A percentile compares a stretch with the other conserved stretches of the same genome.
Conservation (phyloP, 306 rosid species). For the Citrullus amarus region DNA sequence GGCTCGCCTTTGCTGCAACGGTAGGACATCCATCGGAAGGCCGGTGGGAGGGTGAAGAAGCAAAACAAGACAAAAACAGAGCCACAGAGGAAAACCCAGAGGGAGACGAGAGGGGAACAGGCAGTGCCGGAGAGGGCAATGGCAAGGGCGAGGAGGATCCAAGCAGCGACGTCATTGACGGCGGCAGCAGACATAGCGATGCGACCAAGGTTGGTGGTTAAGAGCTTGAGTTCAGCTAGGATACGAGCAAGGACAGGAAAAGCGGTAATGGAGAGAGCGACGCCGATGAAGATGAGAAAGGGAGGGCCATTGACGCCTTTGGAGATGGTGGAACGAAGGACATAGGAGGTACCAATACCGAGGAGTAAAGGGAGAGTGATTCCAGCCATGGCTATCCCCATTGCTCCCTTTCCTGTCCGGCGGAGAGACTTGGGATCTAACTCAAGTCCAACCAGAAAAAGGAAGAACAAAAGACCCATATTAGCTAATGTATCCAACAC, state of each 20-base stretch:
- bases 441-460: constrained; percentile 53
- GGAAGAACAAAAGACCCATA: constrained; percentile 57
- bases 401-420: constrained; percentile 43
- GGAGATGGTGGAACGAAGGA: constrained; percentile 34
- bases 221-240: constrained; percentile 80
- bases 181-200: constrained; percentile 97
- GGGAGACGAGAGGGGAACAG: constrained; percentile 56
- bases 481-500: constrained; percentile 59
- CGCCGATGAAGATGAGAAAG: constrained; percentile 61
- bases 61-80: constrained; percentile 39
- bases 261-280: constrained; percentile 66
- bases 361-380: constrained; percentile 44
- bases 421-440: constrained; percentile 37
- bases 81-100: constrained; percentile 67
- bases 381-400: constrained; percentile 48
- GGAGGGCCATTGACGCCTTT: constrained; percentile 33
- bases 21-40: constrained; percentile 50
- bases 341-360: constrained; percentile 54
- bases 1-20: constrained; percentile 73
- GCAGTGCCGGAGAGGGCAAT: constrained; percentile 56
- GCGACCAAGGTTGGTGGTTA: constrained; percentile 64
- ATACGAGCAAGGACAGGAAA: constrained; percentile 91
- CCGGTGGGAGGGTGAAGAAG: constrained; percentile 32
- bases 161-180: constrained; percentile 80
- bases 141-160: constrained; percentile 93